Base-by-base conservation (phyloP, 306 rosid species). In the Rosa persica region DNA sequence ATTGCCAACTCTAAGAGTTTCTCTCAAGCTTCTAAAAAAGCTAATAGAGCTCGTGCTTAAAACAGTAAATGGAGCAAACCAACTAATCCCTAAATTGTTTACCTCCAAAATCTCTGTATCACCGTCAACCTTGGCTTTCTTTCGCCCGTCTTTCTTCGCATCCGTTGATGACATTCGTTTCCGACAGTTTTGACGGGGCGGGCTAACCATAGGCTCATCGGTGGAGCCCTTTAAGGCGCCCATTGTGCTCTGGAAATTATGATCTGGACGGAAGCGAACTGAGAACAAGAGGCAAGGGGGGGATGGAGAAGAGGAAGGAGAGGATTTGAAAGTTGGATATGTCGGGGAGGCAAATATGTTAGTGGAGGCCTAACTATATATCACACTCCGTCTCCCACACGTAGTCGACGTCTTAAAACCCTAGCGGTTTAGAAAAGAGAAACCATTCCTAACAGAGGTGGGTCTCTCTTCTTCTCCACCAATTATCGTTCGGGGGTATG, bases 171-270 rank as follows among this genome's bases (percentile, higher is more conserved):
- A 34, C 34, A 5, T 55, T 30, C 82, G 74, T 70, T 36, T 80
- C 39, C 61, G 6, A 54, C 49, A 25, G 22, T 72, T 72, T 67
- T 58, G 47, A 46, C 73, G 76, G 57, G 79, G 49, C 1, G 76
- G 58, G 54, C 64, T 80, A 47, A 54, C 39, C 60, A 69, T 72
- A 27, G 67, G 76, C 73, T 20, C 70, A 5, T 5, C 20, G 16
- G 43, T 27, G 76, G 43, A 12, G 6, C 34, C 62, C 42, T 61
- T 27, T 13, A 61, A 61, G 8, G 39, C 61, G 22, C 43, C 70
- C 78, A 75, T 74, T 17, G 54, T 6, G 43, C 5, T 39, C 43
- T 39, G 43, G 43, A 5, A 74, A 20, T 22, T 57, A 11, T 20
- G 61, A n/a, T 54, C 25, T 0, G 55, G 55, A 16, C 6, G 4